Evolutionary conservation across 2,329 filamentous ascomycete species (phyloP).

Genomic region (Fusarium solani-melongenae): DNA sequence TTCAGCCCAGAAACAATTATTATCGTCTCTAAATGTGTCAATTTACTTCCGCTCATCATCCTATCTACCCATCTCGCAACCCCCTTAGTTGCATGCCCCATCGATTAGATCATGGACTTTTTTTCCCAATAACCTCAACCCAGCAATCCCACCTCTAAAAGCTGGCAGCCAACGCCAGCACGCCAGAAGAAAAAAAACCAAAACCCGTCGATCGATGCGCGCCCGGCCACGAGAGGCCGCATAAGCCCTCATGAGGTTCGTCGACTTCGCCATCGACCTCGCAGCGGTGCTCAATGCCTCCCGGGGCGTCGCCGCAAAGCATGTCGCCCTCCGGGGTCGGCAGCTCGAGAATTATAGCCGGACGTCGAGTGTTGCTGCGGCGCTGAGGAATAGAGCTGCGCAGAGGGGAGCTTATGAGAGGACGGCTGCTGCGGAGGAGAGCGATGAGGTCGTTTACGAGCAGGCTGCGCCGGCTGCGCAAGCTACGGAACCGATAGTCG

Average conservation of each 20-base stretch:
- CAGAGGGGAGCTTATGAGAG: conserved; percentile 6
- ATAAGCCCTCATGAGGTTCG: conserved; percentile 64
- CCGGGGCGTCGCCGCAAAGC: conserved; percentile 72
- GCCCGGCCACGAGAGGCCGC: conserved; percentile 35
- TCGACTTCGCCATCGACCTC: conserved; percentile 75
- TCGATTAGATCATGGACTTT: conserved; percentile 42
- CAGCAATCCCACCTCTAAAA: conserved; percentile 21
- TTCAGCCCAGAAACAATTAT: background rate
- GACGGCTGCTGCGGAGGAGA: background rate
- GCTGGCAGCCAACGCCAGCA: conserved; percentile 36
- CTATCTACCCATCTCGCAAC: background rate
- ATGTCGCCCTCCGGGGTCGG: conserved; percentile 66
- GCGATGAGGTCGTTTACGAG: conserved; percentile 18
- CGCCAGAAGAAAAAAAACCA: conserved; percentile 18
- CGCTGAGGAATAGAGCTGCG: conserved; percentile 45
- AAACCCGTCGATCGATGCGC: conserved; percentile 36
- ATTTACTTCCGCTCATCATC: background rate
- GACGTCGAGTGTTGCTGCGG: conserved; percentile 56
- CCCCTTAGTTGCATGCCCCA: conserved; percentile 48
- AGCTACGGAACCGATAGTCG: conserved; percentile 12
- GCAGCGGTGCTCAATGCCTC: conserved; percentile 77
- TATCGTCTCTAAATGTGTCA: background rate
- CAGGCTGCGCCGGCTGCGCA: conserved; percentile 21
- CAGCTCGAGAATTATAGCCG: conserved; percentile 64
- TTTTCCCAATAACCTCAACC: conserved; percentile 23